A percentile compares a stretch with the other conserved stretches of the same genome.
These are phyloP conservation scores for Arachis monticola DNA, from an alignment of 331 rosid species.

Conservation along the genomic window DNA sequence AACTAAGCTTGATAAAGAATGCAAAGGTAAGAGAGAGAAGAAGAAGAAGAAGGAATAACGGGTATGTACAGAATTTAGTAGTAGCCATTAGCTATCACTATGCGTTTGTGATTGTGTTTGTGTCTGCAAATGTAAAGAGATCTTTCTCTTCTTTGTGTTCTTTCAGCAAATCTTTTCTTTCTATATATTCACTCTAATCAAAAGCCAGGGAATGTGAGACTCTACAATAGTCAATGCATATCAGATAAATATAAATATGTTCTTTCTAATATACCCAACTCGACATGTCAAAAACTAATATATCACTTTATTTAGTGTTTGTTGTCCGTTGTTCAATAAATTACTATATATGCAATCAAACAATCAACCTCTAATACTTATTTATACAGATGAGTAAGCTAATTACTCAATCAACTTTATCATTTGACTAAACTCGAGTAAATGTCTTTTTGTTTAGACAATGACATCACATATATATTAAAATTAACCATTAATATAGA, in stretches of 20 bases:
- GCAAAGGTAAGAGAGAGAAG: conserved; percentile 51
- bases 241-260: background rate
- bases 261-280: no score
- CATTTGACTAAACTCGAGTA: no score
- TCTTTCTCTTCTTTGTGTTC: conserved; percentile 5
- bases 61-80: conserved; percentile 44
- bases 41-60: conserved; percentile 35
- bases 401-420: no score
- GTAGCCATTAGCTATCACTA: conserved; percentile 68
- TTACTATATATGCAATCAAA: no score
- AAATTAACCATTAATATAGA: no score
- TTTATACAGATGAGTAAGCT: no score
- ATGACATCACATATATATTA: no score
- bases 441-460: no score
- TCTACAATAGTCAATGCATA: conserved; percentile 11
- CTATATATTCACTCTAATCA: conserved; percentile 31
- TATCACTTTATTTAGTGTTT: background rate
- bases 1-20: conserved; percentile 51
- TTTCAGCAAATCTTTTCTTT: conserved; percentile 15
- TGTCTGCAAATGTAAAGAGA: background rate
- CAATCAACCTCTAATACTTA: no score
- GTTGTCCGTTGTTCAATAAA: no score
- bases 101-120: conserved; percentile 15
- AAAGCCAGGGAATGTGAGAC: conserved; percentile 40
- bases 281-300: no score